Evolutionary conservation across 306 rosid species (phyloP).

Genomic region (Oxytropis ochrocephala): DNA sequence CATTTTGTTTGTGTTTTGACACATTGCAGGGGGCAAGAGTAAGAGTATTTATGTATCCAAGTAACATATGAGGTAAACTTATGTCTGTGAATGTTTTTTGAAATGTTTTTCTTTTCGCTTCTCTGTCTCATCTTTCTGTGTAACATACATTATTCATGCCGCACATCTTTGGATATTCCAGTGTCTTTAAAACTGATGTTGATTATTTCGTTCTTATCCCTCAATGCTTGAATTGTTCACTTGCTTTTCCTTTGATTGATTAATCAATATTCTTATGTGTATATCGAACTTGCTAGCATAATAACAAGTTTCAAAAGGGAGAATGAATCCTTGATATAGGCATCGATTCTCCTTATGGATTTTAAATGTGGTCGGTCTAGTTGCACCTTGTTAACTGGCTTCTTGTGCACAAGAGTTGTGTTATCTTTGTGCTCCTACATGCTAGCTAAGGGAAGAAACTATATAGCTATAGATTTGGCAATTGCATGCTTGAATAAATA

Average conservation of each 20-base stretch:
- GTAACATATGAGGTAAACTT: slow-evolving; percentile 67
- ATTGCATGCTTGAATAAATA: not conserved
- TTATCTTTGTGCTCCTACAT: not conserved
- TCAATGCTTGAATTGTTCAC: too few relatives aligned
- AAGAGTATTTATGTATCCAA: slow-evolving; percentile 91
- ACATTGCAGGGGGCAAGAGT: slow-evolving; percentile 66
- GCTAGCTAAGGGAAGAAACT: not conserved
- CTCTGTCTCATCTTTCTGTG: not conserved
- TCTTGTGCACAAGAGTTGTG: not conserved
- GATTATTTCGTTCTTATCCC: not conserved
- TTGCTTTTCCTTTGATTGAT: too few relatives aligned
- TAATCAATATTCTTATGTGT: not conserved
- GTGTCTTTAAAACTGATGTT: not conserved
- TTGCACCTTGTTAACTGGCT: not conserved
- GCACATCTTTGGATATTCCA: not conserved
- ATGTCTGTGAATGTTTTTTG: not conserved
- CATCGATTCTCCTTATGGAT: not conserved
- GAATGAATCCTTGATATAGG: not conserved
- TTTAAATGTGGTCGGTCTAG: not conserved
- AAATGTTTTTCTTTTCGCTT: not conserved
- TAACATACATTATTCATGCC: not conserved
- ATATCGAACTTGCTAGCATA: not conserved
- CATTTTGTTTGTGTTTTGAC: not conserved
- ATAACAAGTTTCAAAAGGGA: not conserved
- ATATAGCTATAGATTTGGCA: not conserved